Evolutionary conservation across 176 grass and related monocot genomes (phyloP), one percentile per base, ranked within the genome.

Genomic region (Lolium perenne): DNA sequence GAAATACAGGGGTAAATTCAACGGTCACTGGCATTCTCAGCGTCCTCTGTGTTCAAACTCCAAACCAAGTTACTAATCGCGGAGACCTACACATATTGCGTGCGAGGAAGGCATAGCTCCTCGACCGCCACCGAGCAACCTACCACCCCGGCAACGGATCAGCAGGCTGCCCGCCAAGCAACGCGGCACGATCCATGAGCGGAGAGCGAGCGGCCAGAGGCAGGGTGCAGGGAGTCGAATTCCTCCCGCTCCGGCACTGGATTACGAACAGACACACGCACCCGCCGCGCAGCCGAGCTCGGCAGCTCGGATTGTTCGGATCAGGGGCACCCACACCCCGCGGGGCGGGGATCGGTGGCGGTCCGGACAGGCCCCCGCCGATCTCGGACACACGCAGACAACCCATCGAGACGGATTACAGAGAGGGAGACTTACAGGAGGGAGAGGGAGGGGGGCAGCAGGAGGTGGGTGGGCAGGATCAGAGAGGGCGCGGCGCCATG

Each of bases 401-500:
- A 35, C 63, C 43, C 23, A 81, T 9, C 23, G 7, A 20, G 67
- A 2, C 8, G 49, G 22, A 58, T 59, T 13, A 15, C 49, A 81
- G 22, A 46, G 11, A 9, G 22, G 23, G 5, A 18, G 50, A 45
- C 88, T 62, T 80, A 86, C 83, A 45, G 0, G 41, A 49, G 48
- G 18, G 16, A 4, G 25, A 2, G 9, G 23, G 6, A 1, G 8
- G 13, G 16, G 0, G 17, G 10, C 22, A 26, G 72, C 23, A 2
- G 47, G 40, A 45, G 40, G 54, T 1, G 4, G 58, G 22, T 47
- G 38, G 76, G 87, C 22, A 47, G 76, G 87, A 35, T 80, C 69
- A 68, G 87, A n/a, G 2, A 48, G 61, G 87, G 68, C 32, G 69
- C 77, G 87, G 69, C 77, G 82, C 77, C 87, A 85, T 68, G 75